Conservation (phyloP, 1,139 yeast genomes). For the Suhomyces bribrorum region DNA sequence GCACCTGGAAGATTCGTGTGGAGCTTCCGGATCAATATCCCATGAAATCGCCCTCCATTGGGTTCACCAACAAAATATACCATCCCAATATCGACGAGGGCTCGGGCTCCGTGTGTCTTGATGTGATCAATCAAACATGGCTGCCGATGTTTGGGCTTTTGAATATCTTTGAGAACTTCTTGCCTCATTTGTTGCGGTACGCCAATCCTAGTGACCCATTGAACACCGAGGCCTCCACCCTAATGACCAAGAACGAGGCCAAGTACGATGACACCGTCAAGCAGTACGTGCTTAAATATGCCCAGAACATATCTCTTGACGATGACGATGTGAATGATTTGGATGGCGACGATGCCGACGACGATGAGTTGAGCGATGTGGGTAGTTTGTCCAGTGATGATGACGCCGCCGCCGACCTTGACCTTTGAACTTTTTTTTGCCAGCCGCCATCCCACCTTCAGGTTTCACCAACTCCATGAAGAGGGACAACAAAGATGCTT, state of each 20-base stretch:
- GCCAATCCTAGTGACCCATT: constrained; percentile 96
- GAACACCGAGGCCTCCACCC: constrained; percentile 86
- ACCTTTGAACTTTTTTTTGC: constrained; percentile 7
- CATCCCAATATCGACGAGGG: constrained; percentile 93
- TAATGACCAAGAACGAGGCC: constrained; percentile 71
- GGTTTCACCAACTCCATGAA: not conserved
- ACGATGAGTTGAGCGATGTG: constrained; percentile 50
- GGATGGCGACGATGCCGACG: constrained; percentile 42
- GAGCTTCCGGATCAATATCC: constrained; percentile 97
- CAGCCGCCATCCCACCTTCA: not conserved
- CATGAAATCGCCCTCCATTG: constrained; percentile 92
- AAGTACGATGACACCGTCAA: constrained; percentile 71
- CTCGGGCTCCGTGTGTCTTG: constrained; percentile 93
- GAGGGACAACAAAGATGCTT: no score
- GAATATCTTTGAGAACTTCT: constrained; percentile 88
- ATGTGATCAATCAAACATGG: constrained; percentile 97
- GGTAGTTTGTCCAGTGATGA: constrained; percentile 53
- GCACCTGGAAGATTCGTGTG: constrained; percentile 88
- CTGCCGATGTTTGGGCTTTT: constrained; percentile 94
- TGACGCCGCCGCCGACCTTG: constrained; percentile 22
- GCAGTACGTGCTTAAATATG: constrained; percentile 73
- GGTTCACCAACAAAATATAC: constrained; percentile 85
- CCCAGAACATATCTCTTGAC: constrained; percentile 44
- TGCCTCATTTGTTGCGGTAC: constrained; percentile 87
- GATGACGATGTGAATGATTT: constrained; percentile 33